phyloP scores from a whole-genome alignment of 352 stramenopile genomes.

The Phytophthora tentaculata region DNA sequence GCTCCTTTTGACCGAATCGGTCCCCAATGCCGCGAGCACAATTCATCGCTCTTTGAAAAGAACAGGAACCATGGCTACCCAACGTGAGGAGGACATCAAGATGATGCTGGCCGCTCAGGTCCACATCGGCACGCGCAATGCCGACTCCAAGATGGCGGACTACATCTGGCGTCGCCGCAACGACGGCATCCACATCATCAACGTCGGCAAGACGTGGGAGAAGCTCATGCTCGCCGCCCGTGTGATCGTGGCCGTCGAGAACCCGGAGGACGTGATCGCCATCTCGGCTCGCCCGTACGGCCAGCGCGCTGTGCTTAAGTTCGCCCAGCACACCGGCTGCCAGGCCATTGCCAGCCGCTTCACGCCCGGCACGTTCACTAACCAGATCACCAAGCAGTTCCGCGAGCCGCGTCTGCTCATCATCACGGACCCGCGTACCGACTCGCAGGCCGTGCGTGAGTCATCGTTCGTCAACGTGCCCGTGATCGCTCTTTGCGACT shows the following conservation, averaged over 20 bases:
- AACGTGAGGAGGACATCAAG: conserved; percentile 99
- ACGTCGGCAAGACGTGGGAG: conserved; percentile 99
- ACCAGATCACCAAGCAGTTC: conserved; percentile 99
- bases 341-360: conserved; percentile 98
- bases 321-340: conserved; percentile 99
- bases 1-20: neutral
- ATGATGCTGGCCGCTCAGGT: conserved; percentile 99
- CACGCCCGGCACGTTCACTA: conserved; percentile 99
- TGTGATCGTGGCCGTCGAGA: conserved; percentile 99
- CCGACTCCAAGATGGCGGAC: conserved; percentile 98
- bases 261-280: conserved; percentile 99
- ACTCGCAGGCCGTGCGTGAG: conserved; percentile 98
- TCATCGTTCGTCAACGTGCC: conserved; percentile 99
- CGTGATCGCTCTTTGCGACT: conserved; percentile 99
- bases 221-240: conserved; percentile 99
- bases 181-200: conserved; percentile 99
- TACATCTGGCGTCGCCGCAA: conserved; percentile 99
- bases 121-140: conserved; percentile 99
- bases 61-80: conserved; percentile 79
- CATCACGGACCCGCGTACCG: conserved; percentile 99
- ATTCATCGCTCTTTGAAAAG: conserved; percentile 59
- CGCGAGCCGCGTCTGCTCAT: conserved; percentile 99
- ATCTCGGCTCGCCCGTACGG: conserved; percentile 99
- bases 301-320: conserved; percentile 99
- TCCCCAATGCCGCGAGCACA: conserved; percentile 9